These are phyloP conservation scores for Bruguiera sexangula DNA, from an alignment of 345 rosid genomes.

Conservation along the genomic window DNA sequence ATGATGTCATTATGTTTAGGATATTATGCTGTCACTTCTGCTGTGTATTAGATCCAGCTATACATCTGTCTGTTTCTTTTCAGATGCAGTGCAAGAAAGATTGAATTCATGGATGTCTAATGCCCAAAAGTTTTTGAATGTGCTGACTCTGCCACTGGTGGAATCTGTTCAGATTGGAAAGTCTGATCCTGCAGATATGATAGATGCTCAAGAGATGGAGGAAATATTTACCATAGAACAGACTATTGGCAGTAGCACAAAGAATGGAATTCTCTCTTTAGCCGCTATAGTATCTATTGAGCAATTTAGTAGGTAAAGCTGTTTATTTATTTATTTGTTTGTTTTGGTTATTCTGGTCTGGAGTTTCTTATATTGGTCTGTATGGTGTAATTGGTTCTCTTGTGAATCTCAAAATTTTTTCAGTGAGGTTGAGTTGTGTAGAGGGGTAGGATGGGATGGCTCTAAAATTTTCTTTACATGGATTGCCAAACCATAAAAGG, in stretches of 20 bases:
- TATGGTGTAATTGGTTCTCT: neutral
- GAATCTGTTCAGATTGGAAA: slow-evolving; percentile 49
- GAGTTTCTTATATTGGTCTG: neutral
- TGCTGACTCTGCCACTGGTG: slow-evolving; percentile 53
- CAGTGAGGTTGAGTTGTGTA: neutral
- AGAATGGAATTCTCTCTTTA: slow-evolving; percentile 59
- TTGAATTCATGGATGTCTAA: slow-evolving; percentile 71
- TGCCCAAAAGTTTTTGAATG: slow-evolving; percentile 61
- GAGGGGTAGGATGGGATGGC: no score
- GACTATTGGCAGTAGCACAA: slow-evolving; percentile 55
- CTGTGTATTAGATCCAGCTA: slow-evolving; percentile 13
- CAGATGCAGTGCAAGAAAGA: slow-evolving; percentile 75
- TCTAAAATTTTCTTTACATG: no score
- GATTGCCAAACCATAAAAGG: no score
- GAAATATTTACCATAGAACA: slow-evolving; percentile 70
- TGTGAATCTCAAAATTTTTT: neutral
- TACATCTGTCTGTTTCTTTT: slow-evolving; percentile 9
- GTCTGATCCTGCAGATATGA: slow-evolving; percentile 36
- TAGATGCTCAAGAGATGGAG: slow-evolving; percentile 52
- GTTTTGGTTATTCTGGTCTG: neutral
- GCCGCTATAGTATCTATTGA: slow-evolving; percentile 82
- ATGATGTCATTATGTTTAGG: neutral
- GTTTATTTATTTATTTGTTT: neutral
- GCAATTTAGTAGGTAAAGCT: slow-evolving; percentile 87
- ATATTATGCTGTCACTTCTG: neutral